These are phyloP conservation scores for Saccharomyces paradoxus DNA, from an alignment of 805 yeast genomes.

Conservation along the genomic window DNA sequence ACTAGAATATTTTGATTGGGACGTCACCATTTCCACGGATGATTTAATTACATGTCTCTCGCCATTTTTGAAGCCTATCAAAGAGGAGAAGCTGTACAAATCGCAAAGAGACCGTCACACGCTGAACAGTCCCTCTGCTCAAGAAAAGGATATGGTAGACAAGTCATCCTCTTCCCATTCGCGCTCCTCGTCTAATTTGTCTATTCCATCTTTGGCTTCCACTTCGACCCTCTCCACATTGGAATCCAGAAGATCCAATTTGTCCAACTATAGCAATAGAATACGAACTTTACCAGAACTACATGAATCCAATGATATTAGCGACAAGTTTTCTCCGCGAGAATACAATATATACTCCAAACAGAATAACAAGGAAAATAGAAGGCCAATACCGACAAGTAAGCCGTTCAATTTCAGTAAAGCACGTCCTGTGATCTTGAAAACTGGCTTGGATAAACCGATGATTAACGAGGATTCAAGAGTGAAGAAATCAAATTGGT, in stretches of 20 bases:
- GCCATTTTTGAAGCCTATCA: constrained; percentile 71
- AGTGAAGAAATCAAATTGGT: not conserved
- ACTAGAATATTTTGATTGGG: constrained; percentile 78
- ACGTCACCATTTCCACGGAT: constrained; percentile 56
- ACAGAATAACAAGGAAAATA: not conserved
- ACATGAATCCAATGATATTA: not conserved
- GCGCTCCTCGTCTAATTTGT: constrained; percentile 27
- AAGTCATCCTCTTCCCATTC: constrained; percentile 17
- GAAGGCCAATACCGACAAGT: not conserved
- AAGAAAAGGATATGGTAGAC: constrained; percentile 8
- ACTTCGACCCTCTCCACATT: constrained; percentile 29
- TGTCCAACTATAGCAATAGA: not conserved
- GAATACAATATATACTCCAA: not conserved
- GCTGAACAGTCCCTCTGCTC: constrained; percentile 18
- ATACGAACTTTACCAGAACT: constrained; percentile 2
- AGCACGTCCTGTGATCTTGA: constrained; percentile 15
- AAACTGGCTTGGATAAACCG: constrained; percentile 9
- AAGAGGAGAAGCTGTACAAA: constrained; percentile 27
- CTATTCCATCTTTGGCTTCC: constrained; percentile 37
- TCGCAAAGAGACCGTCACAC: constrained; percentile 24
- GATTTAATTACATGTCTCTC: constrained; percentile 65
- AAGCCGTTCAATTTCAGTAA: not conserved
- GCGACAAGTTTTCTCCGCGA: not conserved
- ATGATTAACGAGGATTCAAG: not conserved
- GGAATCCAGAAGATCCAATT: constrained; percentile 13